These are phyloP conservation scores for Quercus alba DNA, from an alignment of 306 rosid species.

Conservation along the genomic window DNA sequence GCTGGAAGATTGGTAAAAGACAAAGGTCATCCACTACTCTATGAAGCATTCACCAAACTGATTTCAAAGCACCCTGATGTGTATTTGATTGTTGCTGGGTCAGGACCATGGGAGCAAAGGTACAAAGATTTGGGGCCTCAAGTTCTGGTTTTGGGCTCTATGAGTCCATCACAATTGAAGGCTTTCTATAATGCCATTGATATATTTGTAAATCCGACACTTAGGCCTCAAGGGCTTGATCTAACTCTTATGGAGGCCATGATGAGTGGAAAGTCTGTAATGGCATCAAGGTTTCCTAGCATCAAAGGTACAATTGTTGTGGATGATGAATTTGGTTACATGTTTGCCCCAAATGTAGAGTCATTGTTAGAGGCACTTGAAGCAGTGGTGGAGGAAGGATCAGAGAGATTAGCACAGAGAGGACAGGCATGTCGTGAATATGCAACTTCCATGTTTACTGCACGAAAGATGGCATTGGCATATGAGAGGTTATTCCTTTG, in stretches of 20 bases:
- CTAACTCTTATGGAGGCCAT: constrained; percentile 95
- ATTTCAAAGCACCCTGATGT: constrained; percentile 46
- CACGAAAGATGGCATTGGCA: constrained; percentile 82
- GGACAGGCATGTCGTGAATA: constrained; percentile 72
- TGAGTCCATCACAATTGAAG: constrained; percentile 61
- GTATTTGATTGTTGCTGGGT: constrained; percentile 78
- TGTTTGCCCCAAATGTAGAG: constrained; percentile 89
- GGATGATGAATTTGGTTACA: constrained; percentile 69
- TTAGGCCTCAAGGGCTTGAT: constrained; percentile 92
- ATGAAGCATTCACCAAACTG: constrained; percentile 71
- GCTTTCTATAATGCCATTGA: constrained; percentile 83
- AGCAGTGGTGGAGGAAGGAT: constrained; percentile 62
- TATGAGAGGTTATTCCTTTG: constrained; percentile 86
- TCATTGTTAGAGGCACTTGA: constrained; percentile 67
- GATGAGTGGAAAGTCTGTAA: constrained; percentile 83
- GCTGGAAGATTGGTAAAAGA: constrained; percentile 93
- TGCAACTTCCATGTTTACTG: constrained; percentile 80
- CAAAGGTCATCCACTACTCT: constrained; percentile 87
- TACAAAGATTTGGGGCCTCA: constrained; percentile 72
- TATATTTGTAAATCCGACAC: constrained; percentile 80
- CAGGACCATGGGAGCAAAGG: constrained; percentile 86
- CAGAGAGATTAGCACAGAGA: constrained; percentile 50
- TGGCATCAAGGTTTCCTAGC: constrained; percentile 89
- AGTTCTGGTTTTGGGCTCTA: constrained; percentile 79
- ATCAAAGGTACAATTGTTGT: constrained; percentile 83